Percentiles rank a stretch among this genome's conserved stretches.
Conservation (phyloP, 495 filamentous ascomycete species). For the Tuber brumale region DNA sequence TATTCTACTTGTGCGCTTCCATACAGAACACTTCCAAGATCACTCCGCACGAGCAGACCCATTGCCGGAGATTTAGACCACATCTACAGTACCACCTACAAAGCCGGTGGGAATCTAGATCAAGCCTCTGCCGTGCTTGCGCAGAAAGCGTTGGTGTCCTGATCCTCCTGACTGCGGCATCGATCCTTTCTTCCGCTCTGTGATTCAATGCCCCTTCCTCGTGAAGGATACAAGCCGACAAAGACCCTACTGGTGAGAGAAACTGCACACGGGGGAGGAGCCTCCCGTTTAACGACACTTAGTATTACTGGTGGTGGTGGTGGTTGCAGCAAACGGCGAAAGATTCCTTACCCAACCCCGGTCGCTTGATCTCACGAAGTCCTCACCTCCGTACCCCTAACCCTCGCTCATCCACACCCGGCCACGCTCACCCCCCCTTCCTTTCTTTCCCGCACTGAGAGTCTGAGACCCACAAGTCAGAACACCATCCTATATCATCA, state of each 20-base stretch:
- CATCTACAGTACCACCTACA: background rate
- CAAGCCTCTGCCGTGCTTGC: background rate
- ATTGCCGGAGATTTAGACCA: background rate
- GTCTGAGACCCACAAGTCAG: conserved; percentile 8
- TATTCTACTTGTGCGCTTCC: background rate
- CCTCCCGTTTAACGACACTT: background rate
- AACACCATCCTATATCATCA: conserved; percentile 5
- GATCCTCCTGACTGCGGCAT: background rate
- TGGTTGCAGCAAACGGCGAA: background rate
- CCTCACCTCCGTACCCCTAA: conserved; percentile 20
- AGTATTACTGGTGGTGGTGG: background rate
- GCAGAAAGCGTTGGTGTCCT: background rate
- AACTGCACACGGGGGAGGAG: background rate
- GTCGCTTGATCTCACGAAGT: background rate
- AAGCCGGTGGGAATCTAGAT: background rate
- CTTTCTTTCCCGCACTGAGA: conserved; percentile 6
- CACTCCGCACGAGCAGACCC: background rate
- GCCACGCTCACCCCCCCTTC: conserved; percentile 20
- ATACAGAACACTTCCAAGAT: background rate
- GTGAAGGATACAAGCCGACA: background rate
- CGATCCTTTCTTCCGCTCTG: background rate
- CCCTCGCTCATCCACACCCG: conserved; percentile 31
- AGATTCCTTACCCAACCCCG: background rate
- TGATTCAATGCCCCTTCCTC: background rate
- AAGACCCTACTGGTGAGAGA: background rate